Evolutionary conservation across 2,329 filamentous ascomycete species (phyloP), one percentile per base, ranked within the genome.

Genomic region (Diaporthe vexans): DNA sequence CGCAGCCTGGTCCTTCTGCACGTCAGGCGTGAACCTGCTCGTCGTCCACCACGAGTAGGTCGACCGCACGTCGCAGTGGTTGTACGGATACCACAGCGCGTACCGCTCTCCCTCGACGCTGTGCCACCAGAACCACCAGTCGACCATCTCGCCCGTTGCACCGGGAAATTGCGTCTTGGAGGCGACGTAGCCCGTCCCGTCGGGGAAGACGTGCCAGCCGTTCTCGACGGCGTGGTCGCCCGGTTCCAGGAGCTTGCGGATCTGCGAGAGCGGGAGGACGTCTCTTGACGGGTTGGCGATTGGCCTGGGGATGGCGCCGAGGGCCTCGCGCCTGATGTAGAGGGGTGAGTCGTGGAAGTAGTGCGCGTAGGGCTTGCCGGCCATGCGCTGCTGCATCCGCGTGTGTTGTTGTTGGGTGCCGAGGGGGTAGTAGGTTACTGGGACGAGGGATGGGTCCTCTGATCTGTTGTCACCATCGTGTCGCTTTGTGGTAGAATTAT

Each of bases 41-140:
- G 29, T 56, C 11, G 48, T 52, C 15, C 73, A 52, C 43, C 48
- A 48, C 48, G 65, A 40, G 21, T 70, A 70, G 7, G 54, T 57
- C 6, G 75, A 73, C 26, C 37, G 26, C 13, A 65, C 76, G 35
- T 63, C 70, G 37, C 73, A 33, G 63, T 77, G 76, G 46, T 71
- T 70, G 63, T 77, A 67, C 8, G 76, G 76, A 21, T 73, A 75
- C 75, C 76, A 77, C 24, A 77, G 43, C 26, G 76, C 76, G 68
- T 77, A 77, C 17, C 76, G 69, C 26, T 76, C 76, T 7, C 46
- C 56, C 48, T 77, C 76, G 29, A 76, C 75, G 26, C 73, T 72
- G 75, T 77, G 76, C 76, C 76, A 77, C 76, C 76, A 77, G 71
- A 77, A 77, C 76, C 76, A 77, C 76, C 76, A 77, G 51, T 73